phyloP scores from a whole-genome alignment of 495 filamentous ascomycete species.

The Podospora appendiculata region DNA sequence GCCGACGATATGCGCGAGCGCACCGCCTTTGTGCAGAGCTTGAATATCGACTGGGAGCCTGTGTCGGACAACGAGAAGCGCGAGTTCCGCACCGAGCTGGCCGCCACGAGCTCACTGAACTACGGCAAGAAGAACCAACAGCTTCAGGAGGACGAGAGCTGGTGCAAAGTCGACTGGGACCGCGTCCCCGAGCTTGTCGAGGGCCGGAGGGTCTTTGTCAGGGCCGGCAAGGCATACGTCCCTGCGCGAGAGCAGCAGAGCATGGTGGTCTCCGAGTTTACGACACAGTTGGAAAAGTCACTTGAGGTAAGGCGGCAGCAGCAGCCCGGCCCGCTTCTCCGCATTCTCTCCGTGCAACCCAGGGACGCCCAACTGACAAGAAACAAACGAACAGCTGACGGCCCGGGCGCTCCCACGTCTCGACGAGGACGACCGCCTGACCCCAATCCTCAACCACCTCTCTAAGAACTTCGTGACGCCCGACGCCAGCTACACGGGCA shows the following conservation, averaged over 20 bases:
- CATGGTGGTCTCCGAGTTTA: conserved; percentile 85
- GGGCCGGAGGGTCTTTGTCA: conserved; percentile 64
- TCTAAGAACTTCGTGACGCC: conserved; percentile 89
- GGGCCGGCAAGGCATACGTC: conserved; percentile 82
- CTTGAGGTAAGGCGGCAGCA: conserved; percentile 55
- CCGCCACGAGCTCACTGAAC: conserved; percentile 16
- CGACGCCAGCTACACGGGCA: conserved; percentile 63
- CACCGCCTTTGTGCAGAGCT: conserved; percentile 63
- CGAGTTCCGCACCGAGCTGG: conserved; percentile 38
- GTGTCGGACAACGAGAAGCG: conserved; percentile 68
- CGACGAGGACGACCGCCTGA: conserved; percentile 93
- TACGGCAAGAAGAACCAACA: conserved; percentile 37
- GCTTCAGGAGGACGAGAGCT: conserved; percentile 56
- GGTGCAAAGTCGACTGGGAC: conserved; percentile 95
- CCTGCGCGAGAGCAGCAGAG: conserved; percentile 76
- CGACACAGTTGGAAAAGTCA: conserved; percentile 62
- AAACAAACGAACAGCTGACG: conserved; percentile 55
- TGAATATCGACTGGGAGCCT: conserved; percentile 70
- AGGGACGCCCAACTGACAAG: conserved; percentile 3
- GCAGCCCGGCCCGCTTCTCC: not conserved
- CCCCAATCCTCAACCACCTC: conserved; percentile 87
- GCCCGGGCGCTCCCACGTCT: conserved; percentile 82
- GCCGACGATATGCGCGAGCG: conserved; percentile 62
- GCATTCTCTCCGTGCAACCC: not conserved
- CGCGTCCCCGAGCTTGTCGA: conserved; percentile 87